Base-by-base conservation (phyloP, 768 basidiomycete species). In the Gelatoporia subvermispora region DNA sequence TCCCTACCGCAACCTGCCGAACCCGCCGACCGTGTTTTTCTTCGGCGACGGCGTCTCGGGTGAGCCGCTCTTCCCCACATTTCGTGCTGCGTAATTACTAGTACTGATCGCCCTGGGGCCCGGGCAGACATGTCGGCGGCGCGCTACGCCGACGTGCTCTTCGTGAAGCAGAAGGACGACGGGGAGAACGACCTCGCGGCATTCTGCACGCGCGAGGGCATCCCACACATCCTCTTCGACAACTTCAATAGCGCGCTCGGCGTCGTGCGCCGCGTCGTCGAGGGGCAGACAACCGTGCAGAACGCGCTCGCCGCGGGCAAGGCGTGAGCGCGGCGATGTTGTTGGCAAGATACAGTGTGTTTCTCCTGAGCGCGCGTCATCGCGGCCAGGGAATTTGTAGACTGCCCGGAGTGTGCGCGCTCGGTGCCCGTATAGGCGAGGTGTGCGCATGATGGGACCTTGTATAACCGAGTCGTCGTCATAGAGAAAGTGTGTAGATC, bases 21-120 rank as follows among this genome's bases (percentile, higher is more conserved):
- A 79, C 41, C 81, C 84, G 4, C 95, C 96, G 2, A 83, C 78
- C 2, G 72, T 95, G 9, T 95, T 99, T 70, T 99, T 96, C 79
- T 94, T 96, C 54, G 96, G 96, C 0, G 96, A 99, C 64, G 96
- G 96, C 28, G 96, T 96, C 43, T 93, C 91, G 48, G 93, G 92
- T 89, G 50, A 36, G 78, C 69, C 23, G 15, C 10, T 8, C 7
- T 2, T 31, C 28, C 7, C 13, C 5, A 31, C 7, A 5, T 13
- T 31, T 5, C 28, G 5, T 13, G 28, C 28, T 13, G 35, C 38
- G 38, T 5, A 22, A 39, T 39, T n/a, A n/a, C n/a, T n/a, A n/a
- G 13, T 31, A 5, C 28, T 31, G 28, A 31, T 31, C 7, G 28
- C 28, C 28, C 28, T 31, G 28, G 28, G 9, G 25, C 20, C 9